Evolutionary conservation across 305 asterid species (phyloP).

Genomic region (Rubia balearica): DNA sequence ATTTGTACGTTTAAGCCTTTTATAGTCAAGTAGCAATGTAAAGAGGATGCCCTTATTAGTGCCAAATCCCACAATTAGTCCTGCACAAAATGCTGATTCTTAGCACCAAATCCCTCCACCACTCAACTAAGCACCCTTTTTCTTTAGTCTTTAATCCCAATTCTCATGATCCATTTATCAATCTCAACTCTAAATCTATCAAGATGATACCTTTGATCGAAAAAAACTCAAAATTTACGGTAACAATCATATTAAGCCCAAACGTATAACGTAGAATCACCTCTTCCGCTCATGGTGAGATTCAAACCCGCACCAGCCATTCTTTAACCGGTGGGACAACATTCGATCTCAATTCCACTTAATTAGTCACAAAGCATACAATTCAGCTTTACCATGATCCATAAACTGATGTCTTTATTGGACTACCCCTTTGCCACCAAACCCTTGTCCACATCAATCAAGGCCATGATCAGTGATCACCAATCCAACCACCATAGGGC

Average conservation of each 20-base stretch:
- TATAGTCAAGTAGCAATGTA: not conserved
- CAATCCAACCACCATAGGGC: not conserved
- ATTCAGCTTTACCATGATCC: not conserved
- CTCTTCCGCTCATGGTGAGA: too few species aligned
- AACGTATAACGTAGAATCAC: not conserved
- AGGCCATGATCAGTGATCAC: constrained; percentile 1
- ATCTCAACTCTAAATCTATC: not conserved
- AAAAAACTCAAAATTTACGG: not conserved
- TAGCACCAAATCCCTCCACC: constrained; percentile 34
- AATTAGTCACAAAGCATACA: not conserved
- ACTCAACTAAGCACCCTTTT: constrained; percentile 7
- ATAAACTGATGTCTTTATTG: not conserved
- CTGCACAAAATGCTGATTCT: constrained; percentile 22
- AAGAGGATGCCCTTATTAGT: constrained; percentile 6
- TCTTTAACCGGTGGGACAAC: not conserved
- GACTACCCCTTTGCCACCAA: not conserved
- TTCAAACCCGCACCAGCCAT: not conserved
- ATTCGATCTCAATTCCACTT: not conserved
- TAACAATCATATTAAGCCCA: not conserved
- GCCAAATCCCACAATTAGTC: constrained; percentile 23
- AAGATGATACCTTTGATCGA: not conserved
- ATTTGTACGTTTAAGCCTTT: not conserved
- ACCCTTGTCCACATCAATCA: constrained; percentile 7
- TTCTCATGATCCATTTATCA: not conserved
- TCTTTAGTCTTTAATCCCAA: not conserved